Base-by-base conservation (phyloP, 2,329 filamentous ascomycete species). In the Fusarium pininemorale region DNA sequence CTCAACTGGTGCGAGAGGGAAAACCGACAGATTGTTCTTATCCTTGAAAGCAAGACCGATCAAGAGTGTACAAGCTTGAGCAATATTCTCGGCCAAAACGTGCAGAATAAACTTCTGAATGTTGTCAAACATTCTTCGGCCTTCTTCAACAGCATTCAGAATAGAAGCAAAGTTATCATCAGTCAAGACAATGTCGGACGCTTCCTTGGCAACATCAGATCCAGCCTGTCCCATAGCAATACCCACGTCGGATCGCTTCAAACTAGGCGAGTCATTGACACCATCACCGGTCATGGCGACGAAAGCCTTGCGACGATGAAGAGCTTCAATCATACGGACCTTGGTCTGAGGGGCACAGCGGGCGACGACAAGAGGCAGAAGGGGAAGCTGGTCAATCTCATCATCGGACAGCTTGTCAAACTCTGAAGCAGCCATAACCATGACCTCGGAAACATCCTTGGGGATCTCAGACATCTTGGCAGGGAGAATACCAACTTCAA, bases 131-230 rank as follows among this genome's bases (percentile, higher is more conserved):
- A 93, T 91, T 47, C 91, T 85, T 38, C 91, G 87, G 6, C 91
- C 91, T 81, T 93, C 91, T 78, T 92, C 90, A n/a, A 93, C 89
- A 7, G 91, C 91, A 63, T 91, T 90, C 30, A 93, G 87, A 57
- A 93, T 93, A 9, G 89, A 91, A 5, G 91, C 90, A 74, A 93
- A 94, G 80, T 93, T 93, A 72, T 93, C 92, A 77, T 93, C 90
- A 0, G 90, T 93, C 41, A 94, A 82, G 28, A 94, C 91, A 82
- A 94, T 93, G 50, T 85, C 87, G 0, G 88, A 87, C 3, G 91
- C 91, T 65, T 91, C 90, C 78, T 93, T 93, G 18, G 91, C 91
- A 8, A 93, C 91, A 75, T 93, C 91, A 14, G 89, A 92, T 11
- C 91, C 91, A 50, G 90, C 87, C 77, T 87, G 85, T 8, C 91